Percentiles rank a stretch among this genome's conserved stretches.
phyloP scores from a whole-genome alignment of 495 filamentous ascomycete species.

The Aspergillus conjunctus region DNA sequence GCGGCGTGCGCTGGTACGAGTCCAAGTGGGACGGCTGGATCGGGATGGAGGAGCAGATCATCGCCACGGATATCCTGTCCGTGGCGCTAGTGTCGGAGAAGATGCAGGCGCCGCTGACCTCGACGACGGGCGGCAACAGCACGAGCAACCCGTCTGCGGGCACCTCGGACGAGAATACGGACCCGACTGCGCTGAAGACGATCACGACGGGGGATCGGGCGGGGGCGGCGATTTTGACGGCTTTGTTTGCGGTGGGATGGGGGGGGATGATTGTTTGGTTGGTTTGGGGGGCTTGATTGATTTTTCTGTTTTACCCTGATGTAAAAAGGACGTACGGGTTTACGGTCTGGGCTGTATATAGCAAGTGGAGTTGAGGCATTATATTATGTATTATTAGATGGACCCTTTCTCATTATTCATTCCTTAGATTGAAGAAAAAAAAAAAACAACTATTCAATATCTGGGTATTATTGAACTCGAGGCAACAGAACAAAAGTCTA shows the following conservation, averaged over 20 bases:
- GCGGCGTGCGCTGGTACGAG: conserved; percentile 70
- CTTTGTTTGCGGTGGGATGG: conserved; percentile 46
- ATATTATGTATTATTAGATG: too few species aligned
- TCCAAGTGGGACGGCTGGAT: conserved; percentile 61
- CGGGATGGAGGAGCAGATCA: conserved; percentile 57
- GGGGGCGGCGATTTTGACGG: conserved; percentile 64
- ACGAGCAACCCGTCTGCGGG: conserved; percentile 43
- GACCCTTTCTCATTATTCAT: too few species aligned
- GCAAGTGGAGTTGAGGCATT: too few species aligned
- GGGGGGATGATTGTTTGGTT: conserved; percentile 30
- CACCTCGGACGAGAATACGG: conserved; percentile 22
- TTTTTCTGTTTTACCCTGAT: too few species aligned
- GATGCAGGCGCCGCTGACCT: conserved; percentile 31
- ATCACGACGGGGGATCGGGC: conserved; percentile 61
- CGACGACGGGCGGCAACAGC: conserved; percentile 53
- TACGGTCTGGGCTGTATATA: too few species aligned
- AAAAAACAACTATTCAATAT: too few species aligned
- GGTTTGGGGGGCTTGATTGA: conserved; percentile 16
- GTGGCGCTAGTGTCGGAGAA: conserved; percentile 19
- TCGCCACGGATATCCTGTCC: conserved; percentile 60
- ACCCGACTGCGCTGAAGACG: conserved; percentile 17
- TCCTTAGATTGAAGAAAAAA: too few species aligned
- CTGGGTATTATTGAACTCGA: too few species aligned
- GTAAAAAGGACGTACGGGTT: too few species aligned
- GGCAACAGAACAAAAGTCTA: too few species aligned